Conservation (phyloP, 371 early-diverging fungal species). For the Syncephalastrum racemosum region DNA sequence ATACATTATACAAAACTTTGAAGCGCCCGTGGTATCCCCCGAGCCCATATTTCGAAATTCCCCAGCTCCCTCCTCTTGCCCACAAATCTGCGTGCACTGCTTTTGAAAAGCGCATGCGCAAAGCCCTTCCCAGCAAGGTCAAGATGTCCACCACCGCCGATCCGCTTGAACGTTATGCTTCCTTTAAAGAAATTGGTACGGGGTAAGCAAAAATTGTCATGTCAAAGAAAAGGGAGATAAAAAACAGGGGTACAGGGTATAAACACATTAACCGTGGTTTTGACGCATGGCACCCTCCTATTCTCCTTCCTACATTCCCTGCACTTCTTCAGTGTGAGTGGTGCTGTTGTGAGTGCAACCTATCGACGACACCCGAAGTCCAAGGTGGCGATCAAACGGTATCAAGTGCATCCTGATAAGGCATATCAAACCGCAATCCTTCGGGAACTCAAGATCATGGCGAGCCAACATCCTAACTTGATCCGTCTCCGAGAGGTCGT, state of each 20-base stretch:
- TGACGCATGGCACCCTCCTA: too few relatives aligned
- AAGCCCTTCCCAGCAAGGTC: slow-evolving; percentile 35
- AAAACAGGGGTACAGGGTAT: slow-evolving; percentile 1
- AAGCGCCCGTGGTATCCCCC: slow-evolving; percentile 53
- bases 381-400: slow-evolving; percentile 48
- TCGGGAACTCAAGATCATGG: slow-evolving; percentile 47
- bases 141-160: slow-evolving; percentile 27
- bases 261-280: too few relatives aligned
- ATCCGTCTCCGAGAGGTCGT: slow-evolving; percentile 42
- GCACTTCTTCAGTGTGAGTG: slow-evolving; percentile 39
- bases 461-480: slow-evolving; percentile 37
- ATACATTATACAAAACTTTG: not conserved
- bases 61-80: slow-evolving; percentile 33
- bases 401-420: slow-evolving; percentile 41
- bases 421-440: slow-evolving; percentile 47
- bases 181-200: slow-evolving; percentile 52
- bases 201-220: slow-evolving; percentile 28
- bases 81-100: slow-evolving; percentile 23
- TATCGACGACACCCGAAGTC: slow-evolving; percentile 29
- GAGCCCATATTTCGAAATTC: slow-evolving; percentile 37
- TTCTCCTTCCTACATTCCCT: not conserved
- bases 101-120: slow-evolving; percentile 39
- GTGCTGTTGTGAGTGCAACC: slow-evolving; percentile 45
- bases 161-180: slow-evolving; percentile 36
- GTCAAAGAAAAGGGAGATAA: not conserved